These are phyloP conservation scores for Pisolithus thermaeus DNA, from an alignment of 1,284 basidiomycete genomes.

Conservation along the genomic window DNA sequence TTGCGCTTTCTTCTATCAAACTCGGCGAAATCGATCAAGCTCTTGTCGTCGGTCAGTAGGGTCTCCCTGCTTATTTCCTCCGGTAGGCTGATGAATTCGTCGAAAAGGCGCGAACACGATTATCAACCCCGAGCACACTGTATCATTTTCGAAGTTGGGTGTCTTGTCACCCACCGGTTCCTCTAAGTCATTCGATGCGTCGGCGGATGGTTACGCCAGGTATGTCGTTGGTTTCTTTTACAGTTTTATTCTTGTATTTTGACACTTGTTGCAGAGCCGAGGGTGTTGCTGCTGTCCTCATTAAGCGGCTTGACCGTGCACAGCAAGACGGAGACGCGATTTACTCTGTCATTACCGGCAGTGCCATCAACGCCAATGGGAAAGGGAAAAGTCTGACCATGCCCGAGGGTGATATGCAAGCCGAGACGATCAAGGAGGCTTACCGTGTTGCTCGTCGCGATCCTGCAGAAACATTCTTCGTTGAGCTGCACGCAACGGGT, in stretches of 20 bases:
- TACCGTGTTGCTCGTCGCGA: slow-evolving; percentile 23
- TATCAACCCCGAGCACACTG: slow-evolving; percentile 22
- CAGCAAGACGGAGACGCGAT: slow-evolving; percentile 20
- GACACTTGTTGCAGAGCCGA: slow-evolving; percentile 10
- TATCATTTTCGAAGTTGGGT: slow-evolving; percentile 29
- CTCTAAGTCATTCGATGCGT: slow-evolving; percentile 45
- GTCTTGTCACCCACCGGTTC: slow-evolving; percentile 41
- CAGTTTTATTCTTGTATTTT: background rate
- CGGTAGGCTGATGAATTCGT: background rate
- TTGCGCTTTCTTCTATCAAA: slow-evolving; percentile 40
- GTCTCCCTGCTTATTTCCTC: background rate
- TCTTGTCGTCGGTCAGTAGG: slow-evolving; percentile 31
- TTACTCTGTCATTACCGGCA: slow-evolving; percentile 25
- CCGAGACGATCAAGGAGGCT: slow-evolving; percentile 24
- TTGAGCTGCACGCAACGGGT: slow-evolving; percentile 46
- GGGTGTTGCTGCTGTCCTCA: slow-evolving; percentile 23
- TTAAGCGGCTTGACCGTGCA: slow-evolving; percentile 26
- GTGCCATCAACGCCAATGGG: slow-evolving; percentile 27
- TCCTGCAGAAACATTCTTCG: slow-evolving; percentile 39
- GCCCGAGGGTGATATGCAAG: slow-evolving; percentile 28
- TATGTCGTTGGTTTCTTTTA: background rate
- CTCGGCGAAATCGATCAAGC: slow-evolving; percentile 44
- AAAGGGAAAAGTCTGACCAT: slow-evolving; percentile 29
- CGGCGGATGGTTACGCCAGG: slow-evolving; percentile 39
- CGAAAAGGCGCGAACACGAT: slow-evolving; percentile 23